Percentiles rank a stretch among this genome's conserved stretches.
These are phyloP conservation scores for Colletotrichum sublineola DNA, from an alignment of 2,329 filamentous ascomycete genomes.

Conservation along the genomic window DNA sequence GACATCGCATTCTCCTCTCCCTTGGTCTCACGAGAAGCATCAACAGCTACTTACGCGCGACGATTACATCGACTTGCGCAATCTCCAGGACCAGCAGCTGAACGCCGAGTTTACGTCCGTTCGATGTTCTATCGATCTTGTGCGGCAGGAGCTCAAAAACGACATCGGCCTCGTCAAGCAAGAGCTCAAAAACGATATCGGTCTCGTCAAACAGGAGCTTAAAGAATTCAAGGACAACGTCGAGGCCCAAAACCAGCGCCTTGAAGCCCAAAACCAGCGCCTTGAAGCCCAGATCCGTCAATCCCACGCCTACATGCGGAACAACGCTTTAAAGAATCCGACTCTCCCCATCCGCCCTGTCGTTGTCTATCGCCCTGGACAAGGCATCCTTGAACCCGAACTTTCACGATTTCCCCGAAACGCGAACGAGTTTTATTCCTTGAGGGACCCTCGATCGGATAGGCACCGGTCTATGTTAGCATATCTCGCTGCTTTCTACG, in stretches of 20 bases:
- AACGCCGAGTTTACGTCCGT: no score
- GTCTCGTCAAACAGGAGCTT: not conserved
- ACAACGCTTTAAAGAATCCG: slow-evolving; percentile 18
- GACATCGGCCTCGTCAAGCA: not conserved
- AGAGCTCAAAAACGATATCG: not conserved
- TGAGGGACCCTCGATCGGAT: slow-evolving; percentile 6
- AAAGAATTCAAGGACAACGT: not conserved
- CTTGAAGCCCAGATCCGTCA: not conserved
- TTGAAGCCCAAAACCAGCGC: not conserved
- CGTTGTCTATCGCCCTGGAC: slow-evolving; percentile 3
- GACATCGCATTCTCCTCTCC: not conserved
- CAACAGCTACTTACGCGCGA: not conserved
- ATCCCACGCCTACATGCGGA: not conserved
- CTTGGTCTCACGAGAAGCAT: not conserved
- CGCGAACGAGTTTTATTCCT: slow-evolving; percentile 12
- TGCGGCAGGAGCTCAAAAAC: slow-evolving; percentile 2
- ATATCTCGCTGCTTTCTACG: slow-evolving; percentile 12
- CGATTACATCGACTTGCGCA: not conserved
- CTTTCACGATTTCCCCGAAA: slow-evolving; percentile 12
- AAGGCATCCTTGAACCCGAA: slow-evolving; percentile 10
- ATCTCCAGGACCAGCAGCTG: not conserved
- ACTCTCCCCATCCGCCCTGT: not conserved
- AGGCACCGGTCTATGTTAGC: not conserved
- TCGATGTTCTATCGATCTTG: not conserved
- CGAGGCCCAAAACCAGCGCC: not conserved